A percentile compares a stretch with the other conserved stretches of the same genome.
phyloP scores from a whole-genome alignment of 1,284 basidiomycete species.

The Meripilus lineatus region DNA sequence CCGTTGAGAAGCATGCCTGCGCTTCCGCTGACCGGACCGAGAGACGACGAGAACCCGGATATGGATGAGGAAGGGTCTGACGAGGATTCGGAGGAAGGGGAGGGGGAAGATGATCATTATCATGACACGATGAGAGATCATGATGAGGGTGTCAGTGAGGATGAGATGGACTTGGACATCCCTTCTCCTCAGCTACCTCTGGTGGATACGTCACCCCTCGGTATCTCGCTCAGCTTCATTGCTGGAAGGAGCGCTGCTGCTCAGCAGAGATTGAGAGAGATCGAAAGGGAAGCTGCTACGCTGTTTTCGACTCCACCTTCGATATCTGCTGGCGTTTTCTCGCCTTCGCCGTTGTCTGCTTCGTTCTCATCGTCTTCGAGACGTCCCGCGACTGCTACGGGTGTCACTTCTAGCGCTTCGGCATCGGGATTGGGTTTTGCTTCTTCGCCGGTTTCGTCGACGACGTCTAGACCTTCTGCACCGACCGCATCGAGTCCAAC shows the following conservation, averaged over 20 bases:
- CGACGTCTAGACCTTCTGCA: no score
- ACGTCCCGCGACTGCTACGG: no score
- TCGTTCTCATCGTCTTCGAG: no score
- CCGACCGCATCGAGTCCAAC: no score
- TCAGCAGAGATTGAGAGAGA: neutral
- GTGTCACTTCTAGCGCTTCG: no score
- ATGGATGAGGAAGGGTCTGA: slow-evolving; percentile 31
- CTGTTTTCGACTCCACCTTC: no score
- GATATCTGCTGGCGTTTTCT: no score
- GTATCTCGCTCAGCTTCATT: slow-evolving; percentile 11
- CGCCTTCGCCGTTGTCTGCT: no score
- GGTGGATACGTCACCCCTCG: slow-evolving; percentile 20
- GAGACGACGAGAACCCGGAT: slow-evolving; percentile 34
- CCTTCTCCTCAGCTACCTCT: slow-evolving; percentile 17
- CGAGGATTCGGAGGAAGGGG: slow-evolving; percentile 33
- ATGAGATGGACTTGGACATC: no score
- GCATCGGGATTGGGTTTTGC: no score
- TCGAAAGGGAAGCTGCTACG: neutral
- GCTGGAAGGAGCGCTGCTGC: neutral
- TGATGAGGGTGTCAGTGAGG: slow-evolving; percentile 1
- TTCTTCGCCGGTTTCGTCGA: no score
- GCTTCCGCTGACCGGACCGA: slow-evolving; percentile 40
- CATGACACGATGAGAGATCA: neutral
- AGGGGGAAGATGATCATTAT: slow-evolving; percentile 32
- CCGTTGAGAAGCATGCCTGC: slow-evolving; percentile 45